Conservation (phyloP, 495 filamentous ascomycete species). For the Hyaloscypha bicolor region DNA sequence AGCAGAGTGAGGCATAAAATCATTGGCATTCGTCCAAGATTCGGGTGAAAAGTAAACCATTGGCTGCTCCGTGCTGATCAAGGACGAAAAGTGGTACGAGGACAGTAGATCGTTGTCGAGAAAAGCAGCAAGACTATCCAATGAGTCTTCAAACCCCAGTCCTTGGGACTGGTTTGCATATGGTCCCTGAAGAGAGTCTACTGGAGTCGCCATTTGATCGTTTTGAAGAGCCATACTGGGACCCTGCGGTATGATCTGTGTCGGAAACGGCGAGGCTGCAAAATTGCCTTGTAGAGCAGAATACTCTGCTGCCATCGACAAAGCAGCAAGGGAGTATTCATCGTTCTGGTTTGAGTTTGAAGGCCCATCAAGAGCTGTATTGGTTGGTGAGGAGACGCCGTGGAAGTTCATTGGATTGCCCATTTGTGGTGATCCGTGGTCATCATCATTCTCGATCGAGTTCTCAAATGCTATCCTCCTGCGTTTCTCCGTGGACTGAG, state of each 20-base stretch:
- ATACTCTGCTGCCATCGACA: slow-evolving; percentile 5
- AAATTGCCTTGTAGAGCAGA: background rate
- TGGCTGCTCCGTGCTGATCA: slow-evolving; percentile 5
- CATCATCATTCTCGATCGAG: background rate
- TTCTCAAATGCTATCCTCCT: background rate
- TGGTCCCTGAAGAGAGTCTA: background rate
- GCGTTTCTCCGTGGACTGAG: background rate
- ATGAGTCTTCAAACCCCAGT: background rate
- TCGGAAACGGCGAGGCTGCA: background rate
- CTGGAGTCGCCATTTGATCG: background rate
- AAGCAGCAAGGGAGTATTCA: background rate
- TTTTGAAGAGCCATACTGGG: background rate
- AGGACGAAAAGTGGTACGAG: background rate
- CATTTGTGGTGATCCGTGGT: background rate
- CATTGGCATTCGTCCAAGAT: background rate
- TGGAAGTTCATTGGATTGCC: background rate
- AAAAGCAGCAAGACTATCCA: slow-evolving; percentile 7
- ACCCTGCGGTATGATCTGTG: background rate
- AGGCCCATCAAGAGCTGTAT: background rate
- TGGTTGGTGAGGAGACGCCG: background rate
- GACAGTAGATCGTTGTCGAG: slow-evolving; percentile 4
- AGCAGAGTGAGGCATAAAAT: slow-evolving; percentile 1
- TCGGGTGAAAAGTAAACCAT: slow-evolving; percentile 4
- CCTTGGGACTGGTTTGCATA: background rate
- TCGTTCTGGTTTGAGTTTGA: background rate